A percentile compares a stretch with the other conserved stretches of the same genome.
Evolutionary conservation across 1,284 basidiomycete species (phyloP).

Genomic region (Cutaneotrichosporon sp.): DNA sequence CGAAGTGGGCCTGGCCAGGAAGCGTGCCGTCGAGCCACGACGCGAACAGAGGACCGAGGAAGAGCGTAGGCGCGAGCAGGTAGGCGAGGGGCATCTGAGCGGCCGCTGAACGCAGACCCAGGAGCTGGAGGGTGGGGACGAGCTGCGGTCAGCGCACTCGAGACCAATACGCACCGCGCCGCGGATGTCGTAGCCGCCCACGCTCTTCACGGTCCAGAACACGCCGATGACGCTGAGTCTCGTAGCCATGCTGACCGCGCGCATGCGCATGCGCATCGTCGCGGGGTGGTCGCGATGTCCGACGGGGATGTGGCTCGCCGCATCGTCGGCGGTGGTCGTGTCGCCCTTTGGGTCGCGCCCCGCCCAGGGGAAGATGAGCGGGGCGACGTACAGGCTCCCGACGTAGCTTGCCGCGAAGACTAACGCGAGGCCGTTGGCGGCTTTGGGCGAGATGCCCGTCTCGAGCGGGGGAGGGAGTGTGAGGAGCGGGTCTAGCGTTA

Average conservation of each 20-base stretch:
- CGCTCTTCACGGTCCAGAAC: conserved; percentile 30
- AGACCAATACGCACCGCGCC: conserved; percentile 19
- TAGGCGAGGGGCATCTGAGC: conserved; percentile 56
- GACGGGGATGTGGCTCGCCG: conserved; percentile 10
- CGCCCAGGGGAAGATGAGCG: conserved; percentile 13
- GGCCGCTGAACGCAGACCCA: conserved; percentile 34
- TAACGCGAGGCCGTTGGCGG: conserved; percentile 42
- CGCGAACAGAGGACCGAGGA: conserved; percentile 77
- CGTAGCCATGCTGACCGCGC: conserved; percentile 46
- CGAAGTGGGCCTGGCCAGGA: conserved; percentile 60
- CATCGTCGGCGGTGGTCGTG: conserved; percentile 4
- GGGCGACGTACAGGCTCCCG: conserved; percentile 56
- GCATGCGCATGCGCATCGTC: conserved; percentile 49
- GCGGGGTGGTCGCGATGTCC: conserved; percentile 51
- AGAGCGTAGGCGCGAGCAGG: conserved; percentile 75
- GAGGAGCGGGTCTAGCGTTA: conserved; percentile 25
- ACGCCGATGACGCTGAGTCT: conserved; percentile 37
- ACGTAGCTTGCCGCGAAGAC: conserved; percentile 56
- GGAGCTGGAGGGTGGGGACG: conserved; percentile 32
- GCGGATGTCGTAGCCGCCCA: conserved; percentile 19
- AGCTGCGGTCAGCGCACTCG: conserved; percentile 16
- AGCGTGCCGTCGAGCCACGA: conserved; percentile 61
- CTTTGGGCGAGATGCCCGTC: conserved; percentile 28
- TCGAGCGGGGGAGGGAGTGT: conserved; percentile 27
- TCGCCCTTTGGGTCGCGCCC: conserved; percentile 21